phyloP scores from a whole-genome alignment of 192 early-diverging fungal genomes.

The Coemansia sp. region DNA sequence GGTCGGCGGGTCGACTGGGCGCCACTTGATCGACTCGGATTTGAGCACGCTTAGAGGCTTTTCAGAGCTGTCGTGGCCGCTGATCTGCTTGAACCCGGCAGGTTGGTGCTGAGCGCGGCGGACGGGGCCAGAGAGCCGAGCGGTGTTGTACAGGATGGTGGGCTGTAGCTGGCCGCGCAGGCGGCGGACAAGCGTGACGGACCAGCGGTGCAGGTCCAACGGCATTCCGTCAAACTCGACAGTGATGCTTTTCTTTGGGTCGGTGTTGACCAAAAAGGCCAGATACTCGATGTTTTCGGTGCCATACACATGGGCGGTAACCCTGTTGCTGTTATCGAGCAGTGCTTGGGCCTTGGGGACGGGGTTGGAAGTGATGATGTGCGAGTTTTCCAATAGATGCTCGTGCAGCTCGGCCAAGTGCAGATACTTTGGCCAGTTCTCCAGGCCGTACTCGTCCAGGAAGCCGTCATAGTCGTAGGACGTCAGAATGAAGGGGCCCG shows the following conservation, averaged over 20 bases:
- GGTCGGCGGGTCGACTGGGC: slow-evolving; percentile 1
- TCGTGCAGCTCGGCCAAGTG: slow-evolving; percentile 35
- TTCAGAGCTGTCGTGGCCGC: neutral
- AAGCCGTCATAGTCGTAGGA: slow-evolving; percentile 52
- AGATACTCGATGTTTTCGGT: slow-evolving; percentile 5
- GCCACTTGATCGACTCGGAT: slow-evolving; percentile 11
- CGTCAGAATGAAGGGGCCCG: slow-evolving; percentile 39
- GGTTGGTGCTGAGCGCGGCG: slow-evolving; percentile 12
- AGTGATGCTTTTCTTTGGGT: neutral
- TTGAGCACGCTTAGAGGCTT: neutral
- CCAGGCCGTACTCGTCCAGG: slow-evolving; percentile 49
- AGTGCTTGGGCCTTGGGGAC: slow-evolving; percentile 10
- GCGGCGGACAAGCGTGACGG: slow-evolving; percentile 26
- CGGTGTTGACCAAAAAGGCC: slow-evolving; percentile 33
- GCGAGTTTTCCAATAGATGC: slow-evolving; percentile 13
- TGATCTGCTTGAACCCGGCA: slow-evolving; percentile 10
- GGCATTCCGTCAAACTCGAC: slow-evolving; percentile 17
- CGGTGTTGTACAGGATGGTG: slow-evolving; percentile 25
- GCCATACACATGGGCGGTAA: slow-evolving; percentile 25
- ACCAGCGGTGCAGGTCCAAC: slow-evolving; percentile 25
- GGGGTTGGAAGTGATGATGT: slow-evolving; percentile 10
- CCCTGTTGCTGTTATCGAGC: neutral
- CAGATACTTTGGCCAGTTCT: slow-evolving; percentile 50
- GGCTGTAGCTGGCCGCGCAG: neutral
- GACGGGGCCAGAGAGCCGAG: slow-evolving; percentile 5